These are phyloP conservation scores for Paraglomus occultum DNA, from an alignment of 192 early-diverging fungal species.

Conservation along the genomic window DNA sequence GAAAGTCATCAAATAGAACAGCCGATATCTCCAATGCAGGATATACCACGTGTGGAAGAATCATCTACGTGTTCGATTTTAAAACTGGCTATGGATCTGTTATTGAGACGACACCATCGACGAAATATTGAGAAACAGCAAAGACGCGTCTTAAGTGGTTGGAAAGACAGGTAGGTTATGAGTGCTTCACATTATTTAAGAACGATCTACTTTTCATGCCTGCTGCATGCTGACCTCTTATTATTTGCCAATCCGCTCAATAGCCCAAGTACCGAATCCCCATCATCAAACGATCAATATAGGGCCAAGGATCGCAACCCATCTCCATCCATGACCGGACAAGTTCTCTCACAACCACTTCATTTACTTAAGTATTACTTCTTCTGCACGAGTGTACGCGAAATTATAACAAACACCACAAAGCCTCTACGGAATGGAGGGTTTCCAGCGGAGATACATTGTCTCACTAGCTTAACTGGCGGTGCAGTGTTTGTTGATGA, in stretches of 20 bases:
- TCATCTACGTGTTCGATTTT: constrained; percentile 20
- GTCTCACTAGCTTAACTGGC: constrained; percentile 5
- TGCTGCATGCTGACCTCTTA: no score
- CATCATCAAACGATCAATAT: no score
- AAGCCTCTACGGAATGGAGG: constrained; percentile 5
- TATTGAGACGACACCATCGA: constrained; percentile 16
- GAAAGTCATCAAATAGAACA: neutral
- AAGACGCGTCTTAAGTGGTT: constrained; percentile 7
- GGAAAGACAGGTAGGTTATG: no score
- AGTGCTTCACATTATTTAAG: no score
- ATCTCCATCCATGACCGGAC: neutral
- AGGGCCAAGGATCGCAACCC: no score
- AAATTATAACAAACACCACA: constrained; percentile 5
- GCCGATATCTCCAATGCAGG: constrained; percentile 6
- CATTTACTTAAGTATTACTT: constrained; percentile 30
- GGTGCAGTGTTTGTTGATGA: constrained; percentile 23
- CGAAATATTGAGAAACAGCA: constrained; percentile 6
- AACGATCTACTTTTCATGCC: no score
- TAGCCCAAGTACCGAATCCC: no score
- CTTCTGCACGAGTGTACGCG: constrained; percentile 25
- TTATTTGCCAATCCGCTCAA: no score
- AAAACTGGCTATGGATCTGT: constrained; percentile 27
- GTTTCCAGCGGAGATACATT: constrained; percentile 27
- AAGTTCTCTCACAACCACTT: constrained; percentile 13
- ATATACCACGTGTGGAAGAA: neutral